phyloP scores from a whole-genome alignment of 2,329 filamentous ascomycete species.

The Sclerotinia nivalis region DNA sequence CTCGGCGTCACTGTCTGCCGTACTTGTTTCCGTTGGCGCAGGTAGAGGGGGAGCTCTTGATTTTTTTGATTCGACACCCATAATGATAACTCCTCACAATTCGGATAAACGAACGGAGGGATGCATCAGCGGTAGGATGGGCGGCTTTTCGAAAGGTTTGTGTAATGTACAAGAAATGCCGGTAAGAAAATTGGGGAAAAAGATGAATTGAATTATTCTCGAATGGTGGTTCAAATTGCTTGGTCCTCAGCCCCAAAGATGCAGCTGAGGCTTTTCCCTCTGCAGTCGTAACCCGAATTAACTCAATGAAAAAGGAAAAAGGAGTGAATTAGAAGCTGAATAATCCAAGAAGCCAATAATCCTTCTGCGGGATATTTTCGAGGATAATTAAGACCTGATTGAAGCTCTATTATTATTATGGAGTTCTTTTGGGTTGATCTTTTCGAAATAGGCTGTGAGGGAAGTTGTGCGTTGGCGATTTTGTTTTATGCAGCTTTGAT shows the following conservation, averaged over 20 bases:
- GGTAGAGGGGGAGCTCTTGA: slow-evolving; percentile 67
- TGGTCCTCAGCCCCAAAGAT: slow-evolving; percentile 17
- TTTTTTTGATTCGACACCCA: slow-evolving; percentile 44
- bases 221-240: slow-evolving; percentile 9
- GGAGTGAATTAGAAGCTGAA: not conserved
- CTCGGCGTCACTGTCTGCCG: slow-evolving; percentile 54
- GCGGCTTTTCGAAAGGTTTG: not conserved
- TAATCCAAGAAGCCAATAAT: not conserved
- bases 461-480: slow-evolving; percentile 16
- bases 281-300: slow-evolving; percentile 1
- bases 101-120: slow-evolving; percentile 15
- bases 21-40: slow-evolving; percentile 70
- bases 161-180: slow-evolving; percentile 8
- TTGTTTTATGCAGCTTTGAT: slow-evolving; percentile 14
- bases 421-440: slow-evolving; percentile 11
- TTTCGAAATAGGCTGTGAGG: slow-evolving; percentile 4
- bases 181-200: slow-evolving; percentile 10
- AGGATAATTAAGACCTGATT: slow-evolving; percentile 4
- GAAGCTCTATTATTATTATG: slow-evolving; percentile 16
- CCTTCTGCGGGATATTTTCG: not conserved
- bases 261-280: slow-evolving; percentile 15
- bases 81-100: slow-evolving; percentile 30
- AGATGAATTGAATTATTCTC: not conserved
- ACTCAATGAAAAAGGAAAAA: not conserved
- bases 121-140: slow-evolving; percentile 20